Percentiles rank a stretch among this genome's conserved stretches.
Conservation (phyloP, 228 moss, liverwort and hornwort genomes). For the Sphagnum fallax region DNA sequence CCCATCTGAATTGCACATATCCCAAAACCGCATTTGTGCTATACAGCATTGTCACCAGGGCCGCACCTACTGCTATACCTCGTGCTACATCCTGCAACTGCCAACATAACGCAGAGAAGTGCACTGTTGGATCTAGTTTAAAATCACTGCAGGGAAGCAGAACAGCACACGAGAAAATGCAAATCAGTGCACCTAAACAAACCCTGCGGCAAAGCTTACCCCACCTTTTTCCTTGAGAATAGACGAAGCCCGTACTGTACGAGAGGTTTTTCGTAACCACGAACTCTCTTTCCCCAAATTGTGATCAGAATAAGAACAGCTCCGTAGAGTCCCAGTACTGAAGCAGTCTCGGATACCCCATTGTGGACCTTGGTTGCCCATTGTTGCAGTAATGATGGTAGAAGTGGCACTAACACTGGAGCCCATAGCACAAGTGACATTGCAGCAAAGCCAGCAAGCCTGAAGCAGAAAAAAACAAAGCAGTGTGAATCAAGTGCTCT, state of each 20-base stretch:
- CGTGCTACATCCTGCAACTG: conserved; percentile 51
- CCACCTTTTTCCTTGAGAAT: conserved; percentile 66
- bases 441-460: conserved; percentile 75
- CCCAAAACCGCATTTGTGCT: conserved; percentile 52
- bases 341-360: conserved; percentile 78
- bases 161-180: too few species aligned
- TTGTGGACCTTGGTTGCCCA: conserved; percentile 70
- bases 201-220: too few species aligned
- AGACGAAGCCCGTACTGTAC: conserved; percentile 68
- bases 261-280: conserved; percentile 75
- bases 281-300: conserved; percentile 92
- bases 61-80: conserved; percentile 62
- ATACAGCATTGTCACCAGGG: conserved; percentile 61
- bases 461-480: conserved; percentile 16
- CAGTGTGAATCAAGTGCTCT: not conserved
- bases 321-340: conserved; percentile 85
- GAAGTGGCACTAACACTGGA: conserved; percentile 81
- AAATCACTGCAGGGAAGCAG: too few species aligned
- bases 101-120: not conserved
- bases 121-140: too few species aligned
- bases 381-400: conserved; percentile 75
- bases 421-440: conserved; percentile 78
- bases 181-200: too few species aligned
- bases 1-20: conserved; percentile 51
- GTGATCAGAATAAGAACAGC: conserved; percentile 75